These are phyloP conservation scores for Populus ilicifolia DNA, from an alignment of 345 rosid species.

Conservation along the genomic window DNA sequence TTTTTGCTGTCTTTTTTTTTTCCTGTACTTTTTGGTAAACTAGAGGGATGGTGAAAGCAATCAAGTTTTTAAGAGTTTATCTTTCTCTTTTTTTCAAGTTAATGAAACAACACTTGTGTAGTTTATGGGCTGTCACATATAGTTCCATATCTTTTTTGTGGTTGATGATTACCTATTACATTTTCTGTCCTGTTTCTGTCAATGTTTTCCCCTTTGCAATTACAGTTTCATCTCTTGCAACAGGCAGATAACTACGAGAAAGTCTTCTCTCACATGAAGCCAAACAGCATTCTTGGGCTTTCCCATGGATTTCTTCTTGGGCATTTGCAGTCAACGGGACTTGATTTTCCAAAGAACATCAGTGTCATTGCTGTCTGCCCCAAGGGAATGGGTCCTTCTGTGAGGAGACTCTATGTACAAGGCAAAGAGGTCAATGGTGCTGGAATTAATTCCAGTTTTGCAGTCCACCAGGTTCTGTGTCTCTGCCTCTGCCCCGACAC, in stretches of 20 bases:
- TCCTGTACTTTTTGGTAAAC: not conserved
- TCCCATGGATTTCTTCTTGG: constrained; percentile 93
- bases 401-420: constrained; percentile 87
- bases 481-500: not conserved
- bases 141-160: not conserved
- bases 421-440: constrained; percentile 95
- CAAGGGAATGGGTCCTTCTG: constrained; percentile 96
- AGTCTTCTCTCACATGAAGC: constrained; percentile 80
- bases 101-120: not conserved
- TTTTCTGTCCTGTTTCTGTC: not conserved
- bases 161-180: not conserved
- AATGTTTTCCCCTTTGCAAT: too few relatives aligned
- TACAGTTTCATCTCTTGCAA: not conserved
- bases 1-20: not conserved
- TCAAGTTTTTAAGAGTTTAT: not conserved
- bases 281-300: constrained; percentile 90
- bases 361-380: constrained; percentile 90
- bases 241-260: constrained; percentile 90
- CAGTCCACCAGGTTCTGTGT: constrained; percentile 68
- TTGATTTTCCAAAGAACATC: constrained; percentile 78
- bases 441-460: constrained; percentile 91
- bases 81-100: not conserved
- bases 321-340: constrained; percentile 68
- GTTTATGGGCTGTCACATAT: not conserved
- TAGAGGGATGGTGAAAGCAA: not conserved